Base-by-base conservation (phyloP, 495 filamentous ascomycete genomes). In the Margaritispora aquatica region DNA sequence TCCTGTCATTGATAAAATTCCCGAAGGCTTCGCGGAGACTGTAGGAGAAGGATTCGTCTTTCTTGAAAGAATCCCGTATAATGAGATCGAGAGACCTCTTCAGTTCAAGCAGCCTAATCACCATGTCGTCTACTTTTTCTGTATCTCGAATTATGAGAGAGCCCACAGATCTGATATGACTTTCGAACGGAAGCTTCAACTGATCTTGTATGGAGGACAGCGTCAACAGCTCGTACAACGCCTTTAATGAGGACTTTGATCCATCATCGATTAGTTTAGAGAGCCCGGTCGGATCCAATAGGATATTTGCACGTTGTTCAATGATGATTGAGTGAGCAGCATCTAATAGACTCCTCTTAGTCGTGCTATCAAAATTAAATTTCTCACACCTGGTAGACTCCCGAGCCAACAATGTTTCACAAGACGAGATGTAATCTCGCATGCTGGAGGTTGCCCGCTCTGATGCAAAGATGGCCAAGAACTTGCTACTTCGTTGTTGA, bases 1-100 rank as follows among this genome's bases (percentile, higher is more conserved):
- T 87, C 8, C 80, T 82, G 69, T 88, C 83, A 69, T 99, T 99
- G 77, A 99, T 95, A 67, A 97, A 97, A 1, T 74, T 74, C 36
- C 88, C 85, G 66, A 97, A 97, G 1, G 88, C 81, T 68, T 96
- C 89, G 13, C 94, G 80, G 29, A 97, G 74, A 27, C 77, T 84
- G 66, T 91, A 87, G 1, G 84, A 81, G 10, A 97, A 83, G 1
- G 80, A 78, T 49, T 89, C 84, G 61, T 97, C 80, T 52, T 79
- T 82, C 51, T 81, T 77, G 66, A 97, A 96, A 0, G 90, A 80
- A 48, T 84, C 77, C 50, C 80, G 75, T 70, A 86, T 87, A 26
- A 88, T 85, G 34, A 83, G 71, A 65, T 97, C 91, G 2, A 96
- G 79, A 26, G 87, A 80, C 58, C 81, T 80, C 71, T 96, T 94